A percentile compares a stretch with the other conserved stretches of the same genome.
Conservation (phyloP, 495 filamentous ascomycete genomes). For the Penicillium silybi region DNA sequence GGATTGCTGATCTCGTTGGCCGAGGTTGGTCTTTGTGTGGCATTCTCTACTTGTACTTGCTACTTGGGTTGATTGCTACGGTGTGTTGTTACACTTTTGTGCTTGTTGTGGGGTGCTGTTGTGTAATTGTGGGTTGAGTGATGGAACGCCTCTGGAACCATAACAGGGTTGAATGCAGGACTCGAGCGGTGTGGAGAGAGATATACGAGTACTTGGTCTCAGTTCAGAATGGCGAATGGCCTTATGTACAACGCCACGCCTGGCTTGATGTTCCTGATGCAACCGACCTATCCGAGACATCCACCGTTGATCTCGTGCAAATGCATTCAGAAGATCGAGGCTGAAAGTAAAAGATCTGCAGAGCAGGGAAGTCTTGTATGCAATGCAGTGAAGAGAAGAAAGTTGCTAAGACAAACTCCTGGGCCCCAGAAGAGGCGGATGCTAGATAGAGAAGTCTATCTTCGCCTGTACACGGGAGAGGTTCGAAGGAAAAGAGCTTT, state of each 20-base stretch:
- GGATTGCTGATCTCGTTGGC: no score
- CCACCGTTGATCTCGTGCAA: background rate
- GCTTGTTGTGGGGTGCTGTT: no score
- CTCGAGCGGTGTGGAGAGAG: no score
- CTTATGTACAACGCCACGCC: background rate
- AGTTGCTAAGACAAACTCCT: conserved; percentile 12
- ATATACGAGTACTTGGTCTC: background rate
- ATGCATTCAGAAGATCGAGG: background rate
- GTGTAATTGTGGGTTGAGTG: no score
- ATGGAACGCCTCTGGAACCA: no score
- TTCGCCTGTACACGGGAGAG: conserved; percentile 16
- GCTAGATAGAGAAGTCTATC: conserved; percentile 5
- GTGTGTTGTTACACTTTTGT: no score
- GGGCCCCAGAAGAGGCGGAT: conserved; percentile 6
- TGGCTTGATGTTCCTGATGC: background rate
- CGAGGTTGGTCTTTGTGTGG: no score
- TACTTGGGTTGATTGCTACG: no score
- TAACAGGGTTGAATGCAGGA: no score
- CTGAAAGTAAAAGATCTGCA: background rate
- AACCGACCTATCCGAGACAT: background rate
- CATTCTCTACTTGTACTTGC: no score
- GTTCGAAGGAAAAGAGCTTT: conserved; percentile 15
- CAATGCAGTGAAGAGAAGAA: conserved; percentile 1
- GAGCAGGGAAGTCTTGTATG: background rate
- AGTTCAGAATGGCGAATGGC: background rate